These are phyloP conservation scores for Thielaviopsis musarum DNA, from an alignment of 2,329 filamentous ascomycete genomes.

Conservation along the genomic window DNA sequence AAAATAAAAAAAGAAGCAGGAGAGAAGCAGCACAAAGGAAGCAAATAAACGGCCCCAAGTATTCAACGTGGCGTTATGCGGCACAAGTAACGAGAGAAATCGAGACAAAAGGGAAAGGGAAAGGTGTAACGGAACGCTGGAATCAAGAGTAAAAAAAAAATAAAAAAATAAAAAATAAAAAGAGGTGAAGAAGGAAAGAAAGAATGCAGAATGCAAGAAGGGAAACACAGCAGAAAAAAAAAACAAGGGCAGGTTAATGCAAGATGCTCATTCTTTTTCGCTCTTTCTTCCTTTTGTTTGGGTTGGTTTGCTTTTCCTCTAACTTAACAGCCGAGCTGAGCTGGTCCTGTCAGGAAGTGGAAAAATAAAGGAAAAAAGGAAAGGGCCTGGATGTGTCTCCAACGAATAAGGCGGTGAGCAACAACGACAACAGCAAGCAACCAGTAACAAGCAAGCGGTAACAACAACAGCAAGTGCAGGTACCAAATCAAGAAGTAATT, in stretches of 20 bases:
- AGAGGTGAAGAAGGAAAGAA: background rate
- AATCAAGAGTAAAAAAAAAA: background rate
- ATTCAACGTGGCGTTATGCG: background rate
- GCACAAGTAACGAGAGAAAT: background rate
- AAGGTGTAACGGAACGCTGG: background rate
- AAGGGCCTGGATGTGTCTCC: background rate
- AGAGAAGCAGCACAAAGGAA: background rate
- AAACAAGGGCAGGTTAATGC: background rate
- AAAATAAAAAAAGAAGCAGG: background rate
- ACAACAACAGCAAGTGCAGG: background rate
- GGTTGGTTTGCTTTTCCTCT: background rate
- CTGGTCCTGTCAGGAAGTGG: background rate
- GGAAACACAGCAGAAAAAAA: background rate
- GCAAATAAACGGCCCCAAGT: background rate
- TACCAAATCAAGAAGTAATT: background rate
- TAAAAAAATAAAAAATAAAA: background rate
- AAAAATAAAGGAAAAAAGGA: background rate
- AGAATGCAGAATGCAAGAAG: background rate
- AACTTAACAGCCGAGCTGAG: background rate
- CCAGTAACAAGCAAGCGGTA: background rate
- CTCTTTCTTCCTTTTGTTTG: background rate
- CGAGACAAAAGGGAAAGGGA: background rate
- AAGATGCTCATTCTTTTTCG: background rate
- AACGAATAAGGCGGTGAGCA: background rate
- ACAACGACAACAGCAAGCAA: background rate